phyloP scores from a whole-genome alignment of 2,329 filamentous ascomycete species.

The Apiospora koreana region DNA sequence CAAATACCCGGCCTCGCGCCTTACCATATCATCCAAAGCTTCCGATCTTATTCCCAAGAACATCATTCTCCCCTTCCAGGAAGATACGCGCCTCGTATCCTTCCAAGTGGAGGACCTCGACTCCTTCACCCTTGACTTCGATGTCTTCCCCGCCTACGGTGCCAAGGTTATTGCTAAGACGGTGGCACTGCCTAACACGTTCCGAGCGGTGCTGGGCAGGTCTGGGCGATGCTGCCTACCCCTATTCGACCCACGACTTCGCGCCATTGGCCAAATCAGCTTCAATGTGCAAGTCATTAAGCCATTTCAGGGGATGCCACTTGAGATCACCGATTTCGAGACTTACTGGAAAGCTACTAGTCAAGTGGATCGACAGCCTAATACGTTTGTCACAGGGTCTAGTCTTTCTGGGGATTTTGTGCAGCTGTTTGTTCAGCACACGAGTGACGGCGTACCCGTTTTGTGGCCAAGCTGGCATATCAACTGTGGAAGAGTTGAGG shows the following conservation, averaged over 20 bases:
- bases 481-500: slow-evolving; percentile 71
- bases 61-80: slow-evolving; percentile 91
- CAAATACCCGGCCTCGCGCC: slow-evolving; percentile 90
- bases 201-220: slow-evolving; percentile 73
- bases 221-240: slow-evolving; percentile 82
- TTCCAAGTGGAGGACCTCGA: slow-evolving; percentile 96
- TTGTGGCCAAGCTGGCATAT: slow-evolving; percentile 86
- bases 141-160: slow-evolving; percentile 96
- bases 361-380: slow-evolving; percentile 82
- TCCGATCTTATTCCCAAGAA: slow-evolving; percentile 97
- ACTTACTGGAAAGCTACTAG: slow-evolving; percentile 99
- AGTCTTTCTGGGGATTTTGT: slow-evolving; percentile 96
- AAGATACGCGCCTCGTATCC: slow-evolving; percentile 89
- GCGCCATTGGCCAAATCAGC: slow-evolving; percentile 89
- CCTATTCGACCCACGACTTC: slow-evolving; percentile 86
- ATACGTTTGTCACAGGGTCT: slow-evolving; percentile 88
- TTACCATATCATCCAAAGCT: slow-evolving; percentile 95
- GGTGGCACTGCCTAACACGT: slow-evolving; percentile 85
- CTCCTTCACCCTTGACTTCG: slow-evolving; percentile 92
- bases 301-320: slow-evolving; percentile 85
- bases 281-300: slow-evolving; percentile 97
- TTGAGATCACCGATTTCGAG: slow-evolving; percentile 97
- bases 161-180: slow-evolving; percentile 97
- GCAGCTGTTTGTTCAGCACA: slow-evolving; percentile 87
- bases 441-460: slow-evolving; percentile 82